Evolutionary conservation across 257 asterid species (phyloP).

Genomic region (Ligustrum vulgare): DNA sequence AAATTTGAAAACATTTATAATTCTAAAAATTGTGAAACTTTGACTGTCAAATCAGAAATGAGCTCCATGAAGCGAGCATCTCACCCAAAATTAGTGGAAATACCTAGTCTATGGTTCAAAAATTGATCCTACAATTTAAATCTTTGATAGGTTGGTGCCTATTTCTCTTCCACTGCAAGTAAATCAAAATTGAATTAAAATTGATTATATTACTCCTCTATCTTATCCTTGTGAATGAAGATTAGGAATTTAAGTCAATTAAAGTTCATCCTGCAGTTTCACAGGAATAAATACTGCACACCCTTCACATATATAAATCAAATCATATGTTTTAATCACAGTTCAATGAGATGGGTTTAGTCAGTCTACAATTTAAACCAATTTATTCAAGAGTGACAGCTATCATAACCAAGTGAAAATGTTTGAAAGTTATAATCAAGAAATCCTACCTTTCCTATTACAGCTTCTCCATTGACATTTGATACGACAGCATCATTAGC

Average conservation of each 20-base stretch:
- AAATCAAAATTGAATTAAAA: background rate
- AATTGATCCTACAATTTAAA: background rate
- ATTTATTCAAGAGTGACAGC: background rate
- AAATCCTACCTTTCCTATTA: slow-evolving; percentile 76
- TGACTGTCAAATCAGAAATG: background rate
- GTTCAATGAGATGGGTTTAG: background rate
- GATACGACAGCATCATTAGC: slow-evolving; percentile 52
- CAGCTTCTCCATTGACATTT: slow-evolving; percentile 73
- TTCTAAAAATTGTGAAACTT: background rate
- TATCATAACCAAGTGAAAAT: background rate
- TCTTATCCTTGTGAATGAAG: background rate
- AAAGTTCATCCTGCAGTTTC: background rate
- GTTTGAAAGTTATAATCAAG: slow-evolving; percentile 2
- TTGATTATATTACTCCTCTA: background rate
- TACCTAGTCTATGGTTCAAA: background rate
- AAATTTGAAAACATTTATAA: background rate
- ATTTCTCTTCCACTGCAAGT: background rate
- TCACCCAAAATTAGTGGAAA: no score
- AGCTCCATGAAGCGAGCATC: background rate
- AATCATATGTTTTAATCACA: background rate
- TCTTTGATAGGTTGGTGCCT: background rate
- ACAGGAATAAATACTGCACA: background rate
- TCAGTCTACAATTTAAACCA: background rate
- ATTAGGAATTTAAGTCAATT: background rate
- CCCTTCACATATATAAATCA: background rate